These are phyloP conservation scores for Nitzschia sp. DNA, from an alignment of 108 stramenopile genomes.

Conservation along the genomic window DNA sequence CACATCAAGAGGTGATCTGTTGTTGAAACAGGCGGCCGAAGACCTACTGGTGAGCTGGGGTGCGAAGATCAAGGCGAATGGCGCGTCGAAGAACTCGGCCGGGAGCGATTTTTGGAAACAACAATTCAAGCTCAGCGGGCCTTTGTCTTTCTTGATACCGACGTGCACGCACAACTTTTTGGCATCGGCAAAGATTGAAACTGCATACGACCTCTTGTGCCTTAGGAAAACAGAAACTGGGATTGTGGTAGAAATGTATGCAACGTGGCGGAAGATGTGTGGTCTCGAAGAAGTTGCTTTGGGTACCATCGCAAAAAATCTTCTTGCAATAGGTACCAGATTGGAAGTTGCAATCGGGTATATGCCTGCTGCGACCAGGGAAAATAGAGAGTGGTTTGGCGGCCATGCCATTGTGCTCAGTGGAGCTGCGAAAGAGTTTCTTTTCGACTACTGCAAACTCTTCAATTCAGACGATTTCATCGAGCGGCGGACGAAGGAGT, in stretches of 20 bases:
- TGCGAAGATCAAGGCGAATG: too few relatives aligned
- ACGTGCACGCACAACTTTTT: slow-evolving; percentile 35
- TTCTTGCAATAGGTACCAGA: slow-evolving; percentile 38
- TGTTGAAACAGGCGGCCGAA: too few relatives aligned
- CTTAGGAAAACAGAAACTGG: slow-evolving; percentile 47
- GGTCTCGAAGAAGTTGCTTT: slow-evolving; percentile 16
- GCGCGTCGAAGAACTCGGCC: too few relatives aligned
- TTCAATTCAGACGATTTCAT: slow-evolving; percentile 30
- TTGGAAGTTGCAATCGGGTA: slow-evolving; percentile 38
- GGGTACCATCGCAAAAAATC: slow-evolving; percentile 38
- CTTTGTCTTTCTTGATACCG: slow-evolving; percentile 40
- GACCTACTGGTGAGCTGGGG: too few relatives aligned
- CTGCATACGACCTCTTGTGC: slow-evolving; percentile 30
- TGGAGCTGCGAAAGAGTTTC: slow-evolving; percentile 47
- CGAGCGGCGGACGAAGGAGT: slow-evolving; percentile 35
- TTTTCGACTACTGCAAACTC: slow-evolving; percentile 28
- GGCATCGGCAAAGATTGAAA: slow-evolving; percentile 25
- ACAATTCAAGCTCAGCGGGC: slow-evolving; percentile 41
- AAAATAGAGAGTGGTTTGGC: slow-evolving; percentile 34
- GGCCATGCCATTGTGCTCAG: slow-evolving; percentile 36
- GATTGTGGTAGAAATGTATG: slow-evolving; percentile 36
- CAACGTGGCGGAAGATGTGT: slow-evolving; percentile 39
- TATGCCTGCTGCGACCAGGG: slow-evolving; percentile 11
- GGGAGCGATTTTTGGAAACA: too few relatives aligned
- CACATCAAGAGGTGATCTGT: too few relatives aligned